Conservation (phyloP, 768 basidiomycete genomes). For the Saitozyma sp. region DNA sequence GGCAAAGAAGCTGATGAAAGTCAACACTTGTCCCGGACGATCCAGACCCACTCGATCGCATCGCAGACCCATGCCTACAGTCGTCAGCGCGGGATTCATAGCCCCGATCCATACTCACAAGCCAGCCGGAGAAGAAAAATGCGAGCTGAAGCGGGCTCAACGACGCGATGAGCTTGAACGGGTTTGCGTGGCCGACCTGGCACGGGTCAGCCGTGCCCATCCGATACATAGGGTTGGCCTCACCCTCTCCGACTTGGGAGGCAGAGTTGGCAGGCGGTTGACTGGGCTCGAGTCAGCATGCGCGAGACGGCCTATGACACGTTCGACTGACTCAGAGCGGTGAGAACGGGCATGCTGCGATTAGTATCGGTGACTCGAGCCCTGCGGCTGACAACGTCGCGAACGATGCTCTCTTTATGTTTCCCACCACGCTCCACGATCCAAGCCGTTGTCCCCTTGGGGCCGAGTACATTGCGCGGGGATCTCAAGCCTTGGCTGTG, state of each 20-base stretch:
- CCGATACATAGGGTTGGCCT: background rate
- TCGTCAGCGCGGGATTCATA: background rate
- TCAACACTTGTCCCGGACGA: background rate
- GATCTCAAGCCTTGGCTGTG: too few species aligned
- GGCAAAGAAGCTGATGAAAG: slow-evolving; percentile 14
- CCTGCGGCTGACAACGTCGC: too few species aligned
- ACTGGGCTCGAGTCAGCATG: background rate
- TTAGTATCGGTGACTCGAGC: too few species aligned
- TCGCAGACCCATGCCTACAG: slow-evolving; percentile 21
- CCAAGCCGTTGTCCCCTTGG: too few species aligned
- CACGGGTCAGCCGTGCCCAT: too few species aligned
- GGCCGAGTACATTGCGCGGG: too few species aligned
- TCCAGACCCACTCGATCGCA: slow-evolving; percentile 14
- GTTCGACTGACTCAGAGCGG: too few species aligned
- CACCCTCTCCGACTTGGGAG: slow-evolving; percentile 4
- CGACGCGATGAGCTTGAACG: slow-evolving; percentile 12
- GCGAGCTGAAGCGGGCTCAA: slow-evolving; percentile 12
- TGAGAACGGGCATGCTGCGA: too few species aligned
- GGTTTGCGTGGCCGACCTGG: slow-evolving; percentile 1
- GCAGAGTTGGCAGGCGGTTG: background rate
- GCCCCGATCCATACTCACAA: background rate
- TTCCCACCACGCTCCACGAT: too few species aligned
- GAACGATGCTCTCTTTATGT: too few species aligned
- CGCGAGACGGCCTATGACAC: too few species aligned
- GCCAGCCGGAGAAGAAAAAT: slow-evolving; percentile 23